phyloP scores from a whole-genome alignment of 2,329 filamentous ascomycete species.

The Fusarium verrucosum region DNA sequence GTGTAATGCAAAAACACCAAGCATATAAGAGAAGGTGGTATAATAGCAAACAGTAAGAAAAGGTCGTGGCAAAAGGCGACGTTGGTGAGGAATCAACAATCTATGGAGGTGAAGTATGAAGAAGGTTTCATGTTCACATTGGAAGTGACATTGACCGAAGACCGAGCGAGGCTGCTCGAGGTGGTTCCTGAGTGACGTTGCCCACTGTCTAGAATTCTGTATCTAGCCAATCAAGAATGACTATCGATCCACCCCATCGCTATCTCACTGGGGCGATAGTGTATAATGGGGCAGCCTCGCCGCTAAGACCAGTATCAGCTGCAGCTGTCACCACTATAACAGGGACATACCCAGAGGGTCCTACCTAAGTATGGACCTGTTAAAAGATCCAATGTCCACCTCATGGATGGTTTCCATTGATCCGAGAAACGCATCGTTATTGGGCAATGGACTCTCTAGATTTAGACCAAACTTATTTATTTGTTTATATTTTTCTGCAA shows the following conservation, averaged over 20 bases:
- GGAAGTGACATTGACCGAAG: too few species aligned
- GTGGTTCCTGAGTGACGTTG: slow-evolving; percentile 35
- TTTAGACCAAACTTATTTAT: background rate
- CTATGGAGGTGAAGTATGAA: slow-evolving; percentile 9
- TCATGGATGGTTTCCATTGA: too few species aligned
- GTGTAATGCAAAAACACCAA: background rate
- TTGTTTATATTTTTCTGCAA: too few species aligned
- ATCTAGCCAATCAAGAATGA: slow-evolving; percentile 20
- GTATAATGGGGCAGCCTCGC: slow-evolving; percentile 17
- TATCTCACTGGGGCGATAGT: background rate
- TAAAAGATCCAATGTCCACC: too few species aligned
- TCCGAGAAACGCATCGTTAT: background rate
- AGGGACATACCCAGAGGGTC: too few species aligned
- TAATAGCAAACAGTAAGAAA: slow-evolving; percentile 8
- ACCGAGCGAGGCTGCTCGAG: slow-evolving; percentile 18
- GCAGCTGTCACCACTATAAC: background rate
- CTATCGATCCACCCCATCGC: background rate
- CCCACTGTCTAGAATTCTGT: background rate
- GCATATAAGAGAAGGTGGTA: background rate
- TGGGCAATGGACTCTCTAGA: background rate
- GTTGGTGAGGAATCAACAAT: slow-evolving; percentile 5
- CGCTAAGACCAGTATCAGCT: slow-evolving; percentile 3
- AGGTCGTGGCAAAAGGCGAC: slow-evolving; percentile 11
- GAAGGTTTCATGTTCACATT: slow-evolving; percentile 12
- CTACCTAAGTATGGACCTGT: too few species aligned